Evolutionary conservation across 805 yeast genomes (phyloP).

Genomic region (Cyberlindnera euphorbiae): DNA sequence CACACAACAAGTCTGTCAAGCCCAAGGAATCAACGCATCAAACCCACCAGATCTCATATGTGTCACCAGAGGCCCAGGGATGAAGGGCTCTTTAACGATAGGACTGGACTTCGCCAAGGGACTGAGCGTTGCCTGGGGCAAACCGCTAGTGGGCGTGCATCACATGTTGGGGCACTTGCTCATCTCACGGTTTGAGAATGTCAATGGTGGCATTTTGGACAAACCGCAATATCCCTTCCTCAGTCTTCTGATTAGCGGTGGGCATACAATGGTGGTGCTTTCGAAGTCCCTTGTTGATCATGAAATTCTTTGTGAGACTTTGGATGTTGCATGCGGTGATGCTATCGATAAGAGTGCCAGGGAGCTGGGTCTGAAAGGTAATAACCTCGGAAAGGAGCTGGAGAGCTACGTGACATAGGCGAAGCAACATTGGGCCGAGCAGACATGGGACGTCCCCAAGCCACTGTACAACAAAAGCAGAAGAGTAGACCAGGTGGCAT

Average conservation of each 20-base stretch:
- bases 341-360: conserved; percentile 91
- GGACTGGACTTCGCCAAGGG: conserved; percentile 88
- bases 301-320: conserved; percentile 65
- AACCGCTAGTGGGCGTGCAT: conserved; percentile 84
- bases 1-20: conserved; percentile 39
- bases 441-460: conserved; percentile 33
- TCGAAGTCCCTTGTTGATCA: conserved; percentile 61
- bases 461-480: conserved; percentile 51
- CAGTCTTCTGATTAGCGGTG: conserved; percentile 83
- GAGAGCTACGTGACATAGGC: conserved; percentile 47
- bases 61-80: conserved; percentile 95
- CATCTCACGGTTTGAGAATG: conserved; percentile 48
- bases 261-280: conserved; percentile 85
- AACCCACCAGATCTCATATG: conserved; percentile 67
- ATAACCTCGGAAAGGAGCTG: conserved; percentile 81
- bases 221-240: conserved; percentile 61
- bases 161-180: conserved; percentile 94
- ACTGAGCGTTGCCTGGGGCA: conserved; percentile 67
- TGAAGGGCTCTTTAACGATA: conserved; percentile 82
- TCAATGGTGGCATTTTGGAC: too few relatives aligned
- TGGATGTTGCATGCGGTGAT: conserved; percentile 91
- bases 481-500: conserved; percentile 42
- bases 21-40: conserved; percentile 11
- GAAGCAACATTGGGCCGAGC: conserved; percentile 27
- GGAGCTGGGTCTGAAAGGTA: conserved; percentile 72